Base-by-base conservation (phyloP, 73 alveolate genomes). In the Durusdinium trenchii region DNA sequence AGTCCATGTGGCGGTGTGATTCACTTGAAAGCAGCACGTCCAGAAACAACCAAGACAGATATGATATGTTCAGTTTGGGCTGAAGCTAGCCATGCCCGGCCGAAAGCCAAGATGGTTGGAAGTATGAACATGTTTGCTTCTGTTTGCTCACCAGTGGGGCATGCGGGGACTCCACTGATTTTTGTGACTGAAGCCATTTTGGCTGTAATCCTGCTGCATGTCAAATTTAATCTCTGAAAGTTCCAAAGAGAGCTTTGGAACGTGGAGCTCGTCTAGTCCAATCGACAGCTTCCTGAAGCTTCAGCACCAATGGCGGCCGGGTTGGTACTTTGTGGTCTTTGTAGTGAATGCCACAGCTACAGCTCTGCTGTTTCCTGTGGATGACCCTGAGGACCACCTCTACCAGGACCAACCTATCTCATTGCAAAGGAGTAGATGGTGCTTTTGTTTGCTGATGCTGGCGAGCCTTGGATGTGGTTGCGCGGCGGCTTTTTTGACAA, bases 381-480 rank as follows among this genome's bases (percentile, higher is more conserved):
- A 1, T 7, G n/a, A 35, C 51, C n/a, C 35, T 20, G 86, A 10
- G 1, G 4, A 43, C 43, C 47, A 14, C 30, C n/a, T 32, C 79
- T n/a, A n/a, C n/a, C n/a, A n/a, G n/a, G n/a, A n/a, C n/a, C n/a
- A n/a, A n/a, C n/a, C n/a, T n/a, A 64, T 64, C 45, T 64, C 79
- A 1, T 38, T 26, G 10, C 26, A 64, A 30, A 18, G n/a, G 46
- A 18, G 9, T 30, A 64, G 79, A 64, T 30, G 36, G 43, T 2
- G 2, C 79, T 64, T 64, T 43, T n/a, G n/a, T n/a, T n/a, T n/a
- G 57, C 57, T 51, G 51, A n/a, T n/a, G 94, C 52, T 84, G 51
- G 61, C 94, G 57, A 84, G 94, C 51, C 51, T 50, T 43, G 76
- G 94, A 84, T 73, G 78, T 51, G 94, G 94, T 35, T 83, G 94